Percentiles rank a stretch among this genome's conserved stretches.
phyloP scores from a whole-genome alignment of 345 rosid genomes.

The Brassica carinata region DNA sequence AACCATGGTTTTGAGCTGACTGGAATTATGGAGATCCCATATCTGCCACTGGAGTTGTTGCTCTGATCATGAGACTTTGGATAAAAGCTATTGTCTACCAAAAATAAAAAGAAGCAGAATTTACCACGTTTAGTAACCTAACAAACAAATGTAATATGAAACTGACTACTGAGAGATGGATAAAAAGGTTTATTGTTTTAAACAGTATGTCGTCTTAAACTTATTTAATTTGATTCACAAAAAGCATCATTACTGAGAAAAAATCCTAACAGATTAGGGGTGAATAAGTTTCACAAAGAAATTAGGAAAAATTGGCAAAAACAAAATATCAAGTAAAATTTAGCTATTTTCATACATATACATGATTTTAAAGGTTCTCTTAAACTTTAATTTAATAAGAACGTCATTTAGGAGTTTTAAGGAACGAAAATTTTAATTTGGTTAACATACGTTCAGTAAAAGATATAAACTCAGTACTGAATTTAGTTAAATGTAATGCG shows the following conservation, averaged over 20 bases:
- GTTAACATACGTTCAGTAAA: not conserved
- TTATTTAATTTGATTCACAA: not conserved
- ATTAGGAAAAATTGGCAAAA: not conserved
- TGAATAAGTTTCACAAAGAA: too few relatives aligned
- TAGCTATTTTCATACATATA: not conserved
- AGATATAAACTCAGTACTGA: not conserved
- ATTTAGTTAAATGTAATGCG: not conserved
- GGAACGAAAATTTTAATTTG: not conserved
- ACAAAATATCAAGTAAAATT: not conserved
- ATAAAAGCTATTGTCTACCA: constrained; percentile 66
- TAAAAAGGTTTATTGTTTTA: not conserved
- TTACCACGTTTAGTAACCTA: not conserved
- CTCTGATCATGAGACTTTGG: constrained; percentile 78
- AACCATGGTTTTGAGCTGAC: not conserved
- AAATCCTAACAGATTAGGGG: not conserved
- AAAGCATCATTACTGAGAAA: not conserved
- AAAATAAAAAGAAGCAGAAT: not conserved
- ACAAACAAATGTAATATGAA: not conserved
- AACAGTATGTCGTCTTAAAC: too few relatives aligned
- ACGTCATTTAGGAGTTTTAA: not conserved
- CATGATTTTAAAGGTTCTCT: not conserved
- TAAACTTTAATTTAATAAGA: not conserved
- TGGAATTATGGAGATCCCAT: constrained; percentile 19
- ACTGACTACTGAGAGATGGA: not conserved
- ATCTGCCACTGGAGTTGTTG: constrained; percentile 52